A percentile compares a stretch with the other conserved stretches of the same genome.
Evolutionary conservation across 352 stramenopile species (phyloP).

Genomic region (Pythium sukuiense): DNA sequence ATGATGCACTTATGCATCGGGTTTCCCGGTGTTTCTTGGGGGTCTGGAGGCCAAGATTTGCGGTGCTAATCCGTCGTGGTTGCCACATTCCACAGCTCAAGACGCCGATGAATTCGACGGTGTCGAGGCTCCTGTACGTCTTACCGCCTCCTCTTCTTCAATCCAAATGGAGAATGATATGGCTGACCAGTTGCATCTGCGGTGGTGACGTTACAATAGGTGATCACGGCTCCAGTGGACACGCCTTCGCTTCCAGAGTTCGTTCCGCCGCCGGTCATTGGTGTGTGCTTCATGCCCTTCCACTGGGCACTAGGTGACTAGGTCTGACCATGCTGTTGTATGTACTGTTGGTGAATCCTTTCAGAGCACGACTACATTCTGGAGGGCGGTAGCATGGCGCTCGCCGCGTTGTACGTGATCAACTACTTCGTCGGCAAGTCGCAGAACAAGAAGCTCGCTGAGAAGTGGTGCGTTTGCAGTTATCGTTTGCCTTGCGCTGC

Average conservation of each 20-base stretch:
- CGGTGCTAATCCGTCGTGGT: neutral
- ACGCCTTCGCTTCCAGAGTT: constrained; percentile 3
- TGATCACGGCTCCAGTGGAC: constrained; percentile 20
- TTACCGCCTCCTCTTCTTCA: neutral
- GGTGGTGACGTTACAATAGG: constrained; percentile 5
- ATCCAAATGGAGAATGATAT: neutral
- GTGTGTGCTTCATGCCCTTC: neutral
- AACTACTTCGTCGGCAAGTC: constrained; percentile 67
- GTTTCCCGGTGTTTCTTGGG: neutral
- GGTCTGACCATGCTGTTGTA: neutral
- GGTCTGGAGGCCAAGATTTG: neutral
- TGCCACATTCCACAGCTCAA: constrained; percentile 12
- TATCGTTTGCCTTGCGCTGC: neutral
- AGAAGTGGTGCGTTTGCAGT: constrained; percentile 52
- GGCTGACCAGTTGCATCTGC: neutral
- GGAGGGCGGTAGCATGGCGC: constrained; percentile 45
- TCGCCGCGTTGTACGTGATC: constrained; percentile 52
- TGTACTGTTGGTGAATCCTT: neutral
- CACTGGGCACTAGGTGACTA: neutral
- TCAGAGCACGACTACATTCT: constrained; percentile 36
- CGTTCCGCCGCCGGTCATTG: neutral
- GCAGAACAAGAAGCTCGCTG: constrained; percentile 62
- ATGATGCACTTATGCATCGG: neutral
- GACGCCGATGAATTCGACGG: constrained; percentile 35
- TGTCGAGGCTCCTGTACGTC: constrained; percentile 25